Conservation (phyloP, 768 basidiomycete genomes). For the Suillus lakei region DNA sequence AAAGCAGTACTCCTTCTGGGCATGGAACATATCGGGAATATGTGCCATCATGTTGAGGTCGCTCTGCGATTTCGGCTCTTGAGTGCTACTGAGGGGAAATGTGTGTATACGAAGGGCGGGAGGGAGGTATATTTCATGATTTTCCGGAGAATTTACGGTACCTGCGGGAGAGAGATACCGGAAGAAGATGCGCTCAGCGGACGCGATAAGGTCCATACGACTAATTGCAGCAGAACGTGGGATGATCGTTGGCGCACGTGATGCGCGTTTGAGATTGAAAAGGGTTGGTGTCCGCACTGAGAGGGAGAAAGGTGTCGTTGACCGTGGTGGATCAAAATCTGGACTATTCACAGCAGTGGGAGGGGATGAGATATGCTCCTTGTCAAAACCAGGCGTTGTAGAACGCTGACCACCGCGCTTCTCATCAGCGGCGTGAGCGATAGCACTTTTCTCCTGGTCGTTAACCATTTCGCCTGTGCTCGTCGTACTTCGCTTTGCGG, state of each 20-base stretch:
- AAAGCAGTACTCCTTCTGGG: constrained; percentile 97
- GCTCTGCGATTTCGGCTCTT: constrained; percentile 68
- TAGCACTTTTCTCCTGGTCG: constrained; percentile 73
- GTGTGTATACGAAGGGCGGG: constrained; percentile 88
- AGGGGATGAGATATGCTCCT: constrained; percentile 49
- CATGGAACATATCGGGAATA: constrained; percentile 95
- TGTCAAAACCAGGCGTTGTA: constrained; percentile 42
- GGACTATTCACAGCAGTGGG: constrained; percentile 44
- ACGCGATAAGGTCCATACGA: constrained; percentile 86
- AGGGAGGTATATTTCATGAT: constrained; percentile 98
- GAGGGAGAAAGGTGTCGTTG: constrained; percentile 80
- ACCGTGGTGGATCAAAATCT: constrained; percentile 58
- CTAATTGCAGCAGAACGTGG: constrained; percentile 90
- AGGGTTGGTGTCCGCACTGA: constrained; percentile 77
- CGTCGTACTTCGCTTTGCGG: constrained; percentile 77
- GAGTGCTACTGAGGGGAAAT: constrained; percentile 81
- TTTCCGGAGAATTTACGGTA: constrained; percentile 78
- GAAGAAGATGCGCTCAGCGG: constrained; percentile 95
- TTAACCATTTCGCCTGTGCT: constrained; percentile 76
- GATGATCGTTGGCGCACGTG: constrained; percentile 92
- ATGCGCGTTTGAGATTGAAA: constrained; percentile 77
- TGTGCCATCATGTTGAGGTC: constrained; percentile 84
- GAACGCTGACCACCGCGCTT: constrained; percentile 57
- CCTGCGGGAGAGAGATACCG: constrained; percentile 89
- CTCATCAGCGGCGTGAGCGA: constrained; percentile 52